Base-by-base conservation (phyloP, 2,329 filamentous ascomycete species). In the Penicillium sp. region DNA sequence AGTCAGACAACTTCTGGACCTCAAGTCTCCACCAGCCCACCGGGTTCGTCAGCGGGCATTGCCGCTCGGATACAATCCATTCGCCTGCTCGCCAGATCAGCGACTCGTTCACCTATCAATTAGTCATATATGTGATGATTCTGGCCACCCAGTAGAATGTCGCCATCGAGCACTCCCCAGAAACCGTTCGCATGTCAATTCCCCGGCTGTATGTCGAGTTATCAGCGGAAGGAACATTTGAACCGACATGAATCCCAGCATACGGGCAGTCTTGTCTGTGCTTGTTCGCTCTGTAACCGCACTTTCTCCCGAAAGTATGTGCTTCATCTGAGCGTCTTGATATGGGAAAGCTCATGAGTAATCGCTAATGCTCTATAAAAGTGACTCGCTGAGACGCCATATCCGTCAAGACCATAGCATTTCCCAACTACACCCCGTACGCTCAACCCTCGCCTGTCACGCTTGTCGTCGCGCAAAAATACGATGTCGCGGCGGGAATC, bases 141-240 rank as follows among this genome's bases (percentile, higher is more conserved):
- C 26, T 57, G 52, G 22, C 56, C 28, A 37, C 7, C 52, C 11
- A 35, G 38, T 33, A 28, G 5, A 2, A 46, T 46, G 43, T 26
- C 43, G 6, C 48, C 60, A 57, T 48, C 43, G 46, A 25, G 38
- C 38, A 38, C 56, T 52, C 56, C 60, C 56, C 26, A 58, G 66
- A 60, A 58, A 16, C 35, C 25, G 14, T 46, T 46, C 3, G 8
- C 43, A 26, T 46, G 43, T 26, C 43, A 26, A 46, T 46, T 46
- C 6, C 43, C 43, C 13, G 43, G 43, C 43, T 46, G 43, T 46
- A 26, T 25, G 25, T 46, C 22, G 13, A 46, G 43, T 13, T 46
- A 46, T 46, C 43, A 46, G 43, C 43, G 43, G 43, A 46, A 46
- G 16, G 43, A 46, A 46, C 43, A 46, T 19, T 25, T 46, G 13